Evolutionary conservation across 495 filamentous ascomycete genomes (phyloP).

Genomic region (Neurospora sp.): DNA sequence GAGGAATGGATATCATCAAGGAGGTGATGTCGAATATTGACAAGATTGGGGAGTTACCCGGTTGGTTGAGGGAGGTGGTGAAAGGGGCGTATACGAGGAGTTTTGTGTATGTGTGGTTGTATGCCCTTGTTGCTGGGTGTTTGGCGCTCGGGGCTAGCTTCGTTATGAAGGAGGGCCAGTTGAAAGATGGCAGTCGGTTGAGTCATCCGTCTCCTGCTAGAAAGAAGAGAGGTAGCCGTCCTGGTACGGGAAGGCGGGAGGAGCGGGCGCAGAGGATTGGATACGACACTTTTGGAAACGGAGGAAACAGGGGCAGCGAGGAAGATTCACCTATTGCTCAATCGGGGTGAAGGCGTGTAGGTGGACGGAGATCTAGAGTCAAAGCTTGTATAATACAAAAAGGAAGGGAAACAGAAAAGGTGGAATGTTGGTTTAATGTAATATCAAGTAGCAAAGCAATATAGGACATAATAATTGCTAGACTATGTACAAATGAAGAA

Average conservation of each 20-base stretch:
- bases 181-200: not conserved
- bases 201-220: not conserved
- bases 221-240: not conserved
- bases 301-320: not conserved
- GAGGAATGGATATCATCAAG: not conserved
- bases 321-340: not conserved
- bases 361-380: not conserved
- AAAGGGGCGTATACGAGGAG: slow-evolving; percentile 2
- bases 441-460: not conserved
- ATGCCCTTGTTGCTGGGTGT: slow-evolving; percentile 1
- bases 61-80: slow-evolving; percentile 1
- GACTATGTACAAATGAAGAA: not conserved
- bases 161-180: slow-evolving; percentile 6
- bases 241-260: not conserved
- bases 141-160: slow-evolving; percentile 4
- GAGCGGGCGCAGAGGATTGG: not conserved
- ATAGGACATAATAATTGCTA: not conserved
- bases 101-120: slow-evolving; percentile 9
- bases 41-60: slow-evolving; percentile 5
- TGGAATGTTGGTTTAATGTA: not conserved
- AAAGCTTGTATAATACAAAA: too few relatives aligned
- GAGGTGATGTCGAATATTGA: slow-evolving; percentile 9
- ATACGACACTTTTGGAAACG: not conserved
- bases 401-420: not conserved
- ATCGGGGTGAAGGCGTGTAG: not conserved